Conservation (phyloP, 805 yeast species). For the Wickerhamomyces chambardii region DNA sequence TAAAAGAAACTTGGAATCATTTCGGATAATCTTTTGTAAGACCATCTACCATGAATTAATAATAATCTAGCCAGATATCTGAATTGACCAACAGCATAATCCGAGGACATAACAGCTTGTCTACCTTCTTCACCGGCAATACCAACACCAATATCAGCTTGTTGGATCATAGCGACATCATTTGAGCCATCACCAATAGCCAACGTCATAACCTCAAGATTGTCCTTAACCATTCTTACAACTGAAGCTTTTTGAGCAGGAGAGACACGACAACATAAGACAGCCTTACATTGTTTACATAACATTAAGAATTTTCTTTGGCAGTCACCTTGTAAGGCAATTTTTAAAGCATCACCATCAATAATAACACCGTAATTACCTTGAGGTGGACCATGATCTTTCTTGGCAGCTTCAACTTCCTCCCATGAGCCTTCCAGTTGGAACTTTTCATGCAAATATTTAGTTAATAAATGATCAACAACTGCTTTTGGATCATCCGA, state of each 20-base stretch:
- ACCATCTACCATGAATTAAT: slow-evolving; percentile 82
- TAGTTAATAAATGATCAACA: slow-evolving; percentile 39
- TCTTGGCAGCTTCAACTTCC: slow-evolving; percentile 45
- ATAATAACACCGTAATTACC: slow-evolving; percentile 63
- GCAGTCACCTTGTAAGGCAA: slow-evolving; percentile 37
- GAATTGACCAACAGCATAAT: slow-evolving; percentile 80
- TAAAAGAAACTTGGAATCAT: slow-evolving; percentile 79
- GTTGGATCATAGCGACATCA: slow-evolving; percentile 88
- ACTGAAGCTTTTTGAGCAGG: slow-evolving; percentile 87
- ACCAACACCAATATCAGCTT: slow-evolving; percentile 84
- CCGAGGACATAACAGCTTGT: slow-evolving; percentile 84
- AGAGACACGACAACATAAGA: slow-evolving; percentile 79
- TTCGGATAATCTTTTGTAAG: slow-evolving; percentile 71
- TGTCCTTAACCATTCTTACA: slow-evolving; percentile 66
- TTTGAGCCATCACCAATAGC: slow-evolving; percentile 89
- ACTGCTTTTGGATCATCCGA: slow-evolving; percentile 27
- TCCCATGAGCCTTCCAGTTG: slow-evolving; percentile 48
- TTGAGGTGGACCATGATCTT: slow-evolving; percentile 56
- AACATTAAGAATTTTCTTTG: slow-evolving; percentile 55
- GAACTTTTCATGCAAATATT: slow-evolving; percentile 47
- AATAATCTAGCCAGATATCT: slow-evolving; percentile 59
- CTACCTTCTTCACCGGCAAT: slow-evolving; percentile 90
- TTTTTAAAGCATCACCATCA: slow-evolving; percentile 71
- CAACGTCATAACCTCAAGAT: slow-evolving; percentile 71
- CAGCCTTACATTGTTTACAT: slow-evolving; percentile 77